Conservation (phyloP, 257 asterid species). For the Fraxinus excelsior region DNA sequence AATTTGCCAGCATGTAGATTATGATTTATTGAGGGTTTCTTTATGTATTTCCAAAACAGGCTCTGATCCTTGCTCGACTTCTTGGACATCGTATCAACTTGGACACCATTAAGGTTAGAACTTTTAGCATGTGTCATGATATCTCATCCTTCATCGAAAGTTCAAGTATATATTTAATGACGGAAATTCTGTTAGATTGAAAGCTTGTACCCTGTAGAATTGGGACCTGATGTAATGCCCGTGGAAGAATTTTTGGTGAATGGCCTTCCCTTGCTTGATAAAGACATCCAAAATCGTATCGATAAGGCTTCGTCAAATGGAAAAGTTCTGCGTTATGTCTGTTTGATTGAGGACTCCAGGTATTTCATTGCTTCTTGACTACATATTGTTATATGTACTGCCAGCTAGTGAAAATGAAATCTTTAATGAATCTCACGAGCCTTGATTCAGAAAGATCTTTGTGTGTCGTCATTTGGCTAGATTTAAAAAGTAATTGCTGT, state of each 20-base stretch:
- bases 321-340: slow-evolving; percentile 87
- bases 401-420: neutral
- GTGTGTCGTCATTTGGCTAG: slow-evolving; percentile 1
- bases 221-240: slow-evolving; percentile 78
- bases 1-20: neutral
- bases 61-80: slow-evolving; percentile 89
- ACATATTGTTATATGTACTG: slow-evolving; percentile 6
- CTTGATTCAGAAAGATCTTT: neutral
- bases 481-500: neutral
- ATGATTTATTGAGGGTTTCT: slow-evolving; percentile 19
- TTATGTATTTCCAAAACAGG: slow-evolving; percentile 43
- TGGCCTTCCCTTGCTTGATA: slow-evolving; percentile 80
- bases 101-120: slow-evolving; percentile 71
- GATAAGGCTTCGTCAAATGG: slow-evolving; percentile 67
- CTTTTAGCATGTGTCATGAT: slow-evolving; percentile 14
- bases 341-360: slow-evolving; percentile 79
- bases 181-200: slow-evolving; percentile 53
- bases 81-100: slow-evolving; percentile 73
- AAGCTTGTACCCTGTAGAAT: slow-evolving; percentile 84
- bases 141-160: slow-evolving; percentile 21
- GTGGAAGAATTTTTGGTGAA: slow-evolving; percentile 66
- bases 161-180: slow-evolving; percentile 11
- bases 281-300: slow-evolving; percentile 57
- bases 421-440: neutral
- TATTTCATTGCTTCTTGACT: slow-evolving; percentile 25